phyloP scores from a whole-genome alignment of 352 stramenopile genomes.

The Peronospora destructor region DNA sequence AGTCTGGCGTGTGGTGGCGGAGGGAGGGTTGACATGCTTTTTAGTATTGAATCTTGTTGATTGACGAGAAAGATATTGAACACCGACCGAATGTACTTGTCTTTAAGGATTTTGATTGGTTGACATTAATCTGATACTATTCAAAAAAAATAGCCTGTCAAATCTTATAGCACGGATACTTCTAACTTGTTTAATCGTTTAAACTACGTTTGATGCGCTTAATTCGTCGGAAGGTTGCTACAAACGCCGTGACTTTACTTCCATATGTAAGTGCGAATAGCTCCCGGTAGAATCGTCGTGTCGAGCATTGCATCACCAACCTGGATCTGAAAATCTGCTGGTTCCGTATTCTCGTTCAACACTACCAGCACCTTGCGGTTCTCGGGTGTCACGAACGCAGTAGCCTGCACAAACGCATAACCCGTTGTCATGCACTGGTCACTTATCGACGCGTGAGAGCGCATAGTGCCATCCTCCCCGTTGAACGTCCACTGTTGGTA shows the following conservation, averaged over 20 bases:
- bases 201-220: background rate
- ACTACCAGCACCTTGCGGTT: conserved; percentile 74
- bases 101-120: background rate
- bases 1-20: too few relatives aligned
- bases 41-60: background rate
- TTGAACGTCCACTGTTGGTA: conserved; percentile 65
- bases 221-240: too few relatives aligned
- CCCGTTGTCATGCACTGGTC: conserved; percentile 74
- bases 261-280: conserved; percentile 58
- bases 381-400: conserved; percentile 63
- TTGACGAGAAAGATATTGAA: too few relatives aligned
- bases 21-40: background rate
- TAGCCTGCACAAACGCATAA: conserved; percentile 66
- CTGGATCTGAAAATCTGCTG: conserved; percentile 54
- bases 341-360: conserved; percentile 81
- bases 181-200: background rate
- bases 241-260: background rate
- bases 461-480: conserved; percentile 42
- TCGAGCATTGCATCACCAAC: conserved; percentile 36
- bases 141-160: background rate
- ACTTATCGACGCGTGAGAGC: conserved; percentile 27
- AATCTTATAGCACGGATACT: background rate
- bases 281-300: conserved; percentile 46
- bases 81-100: background rate
- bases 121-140: too few relatives aligned